Evolutionary conservation across 306 rosid species (phyloP).

Genomic region (Inga oerstediana): DNA sequence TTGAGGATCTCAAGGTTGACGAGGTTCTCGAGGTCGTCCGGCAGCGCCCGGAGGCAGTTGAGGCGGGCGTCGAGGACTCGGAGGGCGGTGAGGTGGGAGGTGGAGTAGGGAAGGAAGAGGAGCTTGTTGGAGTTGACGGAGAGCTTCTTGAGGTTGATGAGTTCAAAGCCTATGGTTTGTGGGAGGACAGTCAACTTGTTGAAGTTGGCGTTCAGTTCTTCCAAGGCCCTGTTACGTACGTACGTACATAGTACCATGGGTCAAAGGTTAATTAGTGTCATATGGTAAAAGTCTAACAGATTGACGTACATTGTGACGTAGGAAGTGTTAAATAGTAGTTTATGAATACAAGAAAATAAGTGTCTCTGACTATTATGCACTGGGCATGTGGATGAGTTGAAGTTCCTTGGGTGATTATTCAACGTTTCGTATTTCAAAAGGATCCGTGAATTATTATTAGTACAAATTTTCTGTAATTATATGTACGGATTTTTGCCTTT

Average conservation of each 20-base stretch:
- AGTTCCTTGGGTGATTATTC: neutral
- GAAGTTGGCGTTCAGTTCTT: conserved; percentile 88
- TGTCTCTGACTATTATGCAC: neutral
- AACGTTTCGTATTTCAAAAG: neutral
- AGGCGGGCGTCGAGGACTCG: conserved; percentile 73
- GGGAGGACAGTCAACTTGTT: conserved; percentile 69
- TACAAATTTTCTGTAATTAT: neutral
- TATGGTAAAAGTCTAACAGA: neutral
- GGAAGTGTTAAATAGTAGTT: too few relatives aligned
- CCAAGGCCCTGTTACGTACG: conserved; percentile 54
- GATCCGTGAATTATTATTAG: neutral
- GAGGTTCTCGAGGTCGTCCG: conserved; percentile 78
- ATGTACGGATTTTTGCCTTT: neutral
- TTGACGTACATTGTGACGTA: too few relatives aligned
- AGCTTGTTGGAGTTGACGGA: conserved; percentile 84
- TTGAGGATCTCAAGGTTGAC: conserved; percentile 75
- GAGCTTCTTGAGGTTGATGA: conserved; percentile 69
- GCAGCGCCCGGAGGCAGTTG: conserved; percentile 76
- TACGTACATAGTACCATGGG: neutral
- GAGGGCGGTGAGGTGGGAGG: conserved; percentile 64
- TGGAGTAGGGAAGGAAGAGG: conserved; percentile 61
- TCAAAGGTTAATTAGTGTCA: neutral
- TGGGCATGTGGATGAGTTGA: neutral
- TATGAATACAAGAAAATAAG: neutral
- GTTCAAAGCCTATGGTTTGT: conserved; percentile 81